Conservation (phyloP, 1,284 basidiomycete species). For the Prillingera fragicola region DNA sequence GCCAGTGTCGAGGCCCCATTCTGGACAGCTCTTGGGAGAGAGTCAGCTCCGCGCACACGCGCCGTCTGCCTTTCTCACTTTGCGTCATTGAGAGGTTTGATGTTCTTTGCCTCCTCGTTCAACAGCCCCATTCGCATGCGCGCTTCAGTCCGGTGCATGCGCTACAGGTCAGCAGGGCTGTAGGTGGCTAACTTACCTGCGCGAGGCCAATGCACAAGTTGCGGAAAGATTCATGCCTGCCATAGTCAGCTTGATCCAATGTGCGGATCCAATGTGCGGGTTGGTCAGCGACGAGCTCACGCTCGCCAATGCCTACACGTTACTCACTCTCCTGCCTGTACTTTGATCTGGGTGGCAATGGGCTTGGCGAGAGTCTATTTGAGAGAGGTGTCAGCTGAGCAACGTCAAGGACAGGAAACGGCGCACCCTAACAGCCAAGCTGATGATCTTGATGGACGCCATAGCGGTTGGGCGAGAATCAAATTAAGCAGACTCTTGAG, state of each 20-base stretch:
- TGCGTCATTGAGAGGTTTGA: constrained; percentile 76
- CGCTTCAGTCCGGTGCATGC: constrained; percentile 72
- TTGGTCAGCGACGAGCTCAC: constrained; percentile 4
- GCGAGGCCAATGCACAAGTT: constrained; percentile 69
- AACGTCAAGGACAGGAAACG: background rate
- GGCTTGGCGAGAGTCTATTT: constrained; percentile 75
- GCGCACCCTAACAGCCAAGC: constrained; percentile 62
- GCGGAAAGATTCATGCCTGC: constrained; percentile 72
- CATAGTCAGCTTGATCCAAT: no score
- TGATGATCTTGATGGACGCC: constrained; percentile 64
- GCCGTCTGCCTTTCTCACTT: no score
- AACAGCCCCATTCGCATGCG: constrained; percentile 70
- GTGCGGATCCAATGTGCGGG: no score
- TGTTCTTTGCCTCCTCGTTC: constrained; percentile 67
- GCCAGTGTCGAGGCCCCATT: constrained; percentile 80
- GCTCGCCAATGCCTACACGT: background rate
- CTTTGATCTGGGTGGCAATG: constrained; percentile 66
- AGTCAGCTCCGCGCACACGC: constrained; percentile 25
- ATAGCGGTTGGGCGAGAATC: constrained; percentile 42
- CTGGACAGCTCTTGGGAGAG: constrained; percentile 70
- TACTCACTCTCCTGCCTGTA: constrained; percentile 69
- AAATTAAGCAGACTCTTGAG: no score
- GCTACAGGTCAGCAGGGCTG: constrained; percentile 17
- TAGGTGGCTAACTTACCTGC: constrained; percentile 50
- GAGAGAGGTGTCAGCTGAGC: constrained; percentile 9